Percentiles rank a stretch among this genome's conserved stretches.
phyloP scores from a whole-genome alignment of 169 alveolate species.

The Sarcocystis neurona region DNA sequence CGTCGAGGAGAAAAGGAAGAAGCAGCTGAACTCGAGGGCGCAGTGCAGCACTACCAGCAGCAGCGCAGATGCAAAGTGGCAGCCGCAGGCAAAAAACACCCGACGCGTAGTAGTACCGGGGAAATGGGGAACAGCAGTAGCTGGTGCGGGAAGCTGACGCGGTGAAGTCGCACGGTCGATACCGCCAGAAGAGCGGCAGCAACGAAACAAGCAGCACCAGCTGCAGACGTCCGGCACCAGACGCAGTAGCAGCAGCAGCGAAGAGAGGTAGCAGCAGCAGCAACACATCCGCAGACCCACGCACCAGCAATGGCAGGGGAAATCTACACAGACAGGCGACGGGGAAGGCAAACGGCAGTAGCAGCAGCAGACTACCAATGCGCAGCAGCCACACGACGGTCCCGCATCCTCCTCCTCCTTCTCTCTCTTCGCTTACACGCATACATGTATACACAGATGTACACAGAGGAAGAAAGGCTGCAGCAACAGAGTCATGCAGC shows the following conservation, averaged over 20 bases:
- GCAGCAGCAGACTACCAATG: neutral
- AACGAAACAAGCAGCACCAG: neutral
- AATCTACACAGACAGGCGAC: neutral
- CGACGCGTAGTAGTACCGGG: neutral
- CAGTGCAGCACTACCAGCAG: neutral
- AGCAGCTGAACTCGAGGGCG: no score
- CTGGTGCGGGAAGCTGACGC: no score
- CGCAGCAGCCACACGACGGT: neutral
- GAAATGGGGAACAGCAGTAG: no score
- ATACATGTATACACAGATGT: no score
- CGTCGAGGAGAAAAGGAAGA: neutral
- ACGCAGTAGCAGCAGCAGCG: neutral
- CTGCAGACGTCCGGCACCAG: neutral
- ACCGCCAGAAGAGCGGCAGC: neutral
- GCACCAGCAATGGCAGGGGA: neutral
- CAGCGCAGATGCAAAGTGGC: neutral
- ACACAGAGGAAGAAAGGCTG: no score
- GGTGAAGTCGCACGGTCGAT: neutral
- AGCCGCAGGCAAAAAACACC: neutral
- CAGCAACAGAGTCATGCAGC: neutral
- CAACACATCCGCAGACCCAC: no score
- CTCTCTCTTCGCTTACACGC: neutral
- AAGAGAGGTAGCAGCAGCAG: no score
- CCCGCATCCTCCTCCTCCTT: neutral
- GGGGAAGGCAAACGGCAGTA: neutral